These are phyloP conservation scores for Polyplosphaeria fusca DNA, from an alignment of 495 filamentous ascomycete genomes.

Conservation along the genomic window DNA sequence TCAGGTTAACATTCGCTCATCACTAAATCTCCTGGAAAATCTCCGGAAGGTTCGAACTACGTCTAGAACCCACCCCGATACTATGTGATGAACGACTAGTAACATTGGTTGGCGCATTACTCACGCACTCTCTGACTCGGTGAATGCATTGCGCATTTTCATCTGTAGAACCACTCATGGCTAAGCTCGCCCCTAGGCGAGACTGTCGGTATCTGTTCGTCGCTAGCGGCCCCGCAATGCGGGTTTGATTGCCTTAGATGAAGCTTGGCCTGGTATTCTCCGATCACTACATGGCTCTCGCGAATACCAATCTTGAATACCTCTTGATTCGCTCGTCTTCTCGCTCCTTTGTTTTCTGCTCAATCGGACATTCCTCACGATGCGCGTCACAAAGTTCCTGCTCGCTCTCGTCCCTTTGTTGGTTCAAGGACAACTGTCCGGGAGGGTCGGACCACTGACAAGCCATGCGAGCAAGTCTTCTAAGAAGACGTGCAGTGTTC, in stretches of 20 bases:
- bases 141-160: not conserved
- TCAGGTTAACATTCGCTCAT: too few relatives aligned
- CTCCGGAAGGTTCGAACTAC: not conserved
- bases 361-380: slow-evolving; percentile 1
- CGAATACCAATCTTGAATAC: too few relatives aligned
- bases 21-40: too few relatives aligned
- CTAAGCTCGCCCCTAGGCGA: slow-evolving; percentile 8
- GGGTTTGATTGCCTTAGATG: slow-evolving; percentile 8
- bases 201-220: slow-evolving; percentile 8
- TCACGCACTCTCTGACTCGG: not conserved
- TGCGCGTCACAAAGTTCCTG: slow-evolving; percentile 8
- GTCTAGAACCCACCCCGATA: not conserved
- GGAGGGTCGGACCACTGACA: slow-evolving; percentile 25
- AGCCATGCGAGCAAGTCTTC: slow-evolving; percentile 26
- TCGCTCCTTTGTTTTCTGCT: slow-evolving; percentile 5
- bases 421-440: slow-evolving; percentile 19
- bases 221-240: not conserved
- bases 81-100: not conserved
- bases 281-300: not conserved
- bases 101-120: not conserved
- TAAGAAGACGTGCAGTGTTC: slow-evolving; percentile 31
- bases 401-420: slow-evolving; percentile 11
- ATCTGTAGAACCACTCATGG: not conserved
- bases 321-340: too few relatives aligned
- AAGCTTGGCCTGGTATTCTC: not conserved